Conservation (phyloP, 805 yeast genomes). For the Kazachstania bromeliacearum region DNA sequence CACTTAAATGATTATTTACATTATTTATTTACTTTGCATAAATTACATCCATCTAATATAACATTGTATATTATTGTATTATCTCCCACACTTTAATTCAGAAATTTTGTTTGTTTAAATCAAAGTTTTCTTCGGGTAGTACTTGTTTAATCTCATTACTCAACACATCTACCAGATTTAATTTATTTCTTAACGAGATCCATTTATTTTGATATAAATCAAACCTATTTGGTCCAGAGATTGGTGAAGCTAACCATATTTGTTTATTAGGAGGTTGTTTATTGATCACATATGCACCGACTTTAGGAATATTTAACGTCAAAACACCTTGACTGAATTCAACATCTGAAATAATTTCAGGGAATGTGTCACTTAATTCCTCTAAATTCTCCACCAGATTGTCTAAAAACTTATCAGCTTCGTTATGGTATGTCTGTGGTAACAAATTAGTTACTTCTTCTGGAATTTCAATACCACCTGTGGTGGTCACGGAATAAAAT, state of each 20-base stretch:
- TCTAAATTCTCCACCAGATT: constrained; percentile 58
- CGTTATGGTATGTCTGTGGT: constrained; percentile 47
- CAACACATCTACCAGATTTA: constrained; percentile 38
- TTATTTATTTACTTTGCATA: neutral
- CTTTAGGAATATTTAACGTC: constrained; percentile 57
- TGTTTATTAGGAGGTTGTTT: constrained; percentile 97
- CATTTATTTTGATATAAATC: constrained; percentile 69
- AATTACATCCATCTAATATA: neutral
- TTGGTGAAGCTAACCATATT: constrained; percentile 89
- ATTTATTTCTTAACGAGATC: constrained; percentile 66
- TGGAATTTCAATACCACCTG: constrained; percentile 49
- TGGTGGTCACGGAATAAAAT: constrained; percentile 21
- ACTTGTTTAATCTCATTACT: constrained; percentile 39
- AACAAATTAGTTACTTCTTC: constrained; percentile 41
- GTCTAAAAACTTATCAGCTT: constrained; percentile 65
- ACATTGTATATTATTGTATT: neutral
- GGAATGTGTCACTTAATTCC: constrained; percentile 48
- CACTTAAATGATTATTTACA: constrained; percentile 8
- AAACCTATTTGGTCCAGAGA: constrained; percentile 84
- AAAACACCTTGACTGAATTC: constrained; percentile 71
- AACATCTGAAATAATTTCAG: constrained; percentile 65
- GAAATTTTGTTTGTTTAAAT: neutral
- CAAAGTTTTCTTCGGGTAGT: constrained; percentile 2
- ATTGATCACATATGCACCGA: constrained; percentile 85
- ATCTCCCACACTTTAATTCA: neutral